A percentile compares a stretch with the other conserved stretches of the same genome.
phyloP scores from a whole-genome alignment of 2,329 filamentous ascomycete species.

The Colletotrichum horii region DNA sequence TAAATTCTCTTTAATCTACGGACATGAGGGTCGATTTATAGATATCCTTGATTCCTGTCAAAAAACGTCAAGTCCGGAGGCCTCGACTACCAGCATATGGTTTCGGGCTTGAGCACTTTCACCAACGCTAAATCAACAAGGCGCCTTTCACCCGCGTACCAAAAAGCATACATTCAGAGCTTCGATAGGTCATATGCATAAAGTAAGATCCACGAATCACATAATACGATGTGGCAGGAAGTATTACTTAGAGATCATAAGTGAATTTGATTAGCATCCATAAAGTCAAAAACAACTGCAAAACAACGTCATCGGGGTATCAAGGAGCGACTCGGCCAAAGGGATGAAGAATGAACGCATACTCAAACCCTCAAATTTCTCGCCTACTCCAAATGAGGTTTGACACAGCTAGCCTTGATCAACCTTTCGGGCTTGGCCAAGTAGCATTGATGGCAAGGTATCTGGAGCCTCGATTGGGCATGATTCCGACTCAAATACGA shows the following conservation, averaged over 20 bases:
- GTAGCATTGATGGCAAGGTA: not conserved
- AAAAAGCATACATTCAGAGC: not conserved
- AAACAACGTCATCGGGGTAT: not conserved
- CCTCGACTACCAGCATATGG: not conserved
- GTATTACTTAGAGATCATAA: not conserved
- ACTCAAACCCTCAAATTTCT: not conserved
- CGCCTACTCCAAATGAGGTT: not conserved
- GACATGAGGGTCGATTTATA: not conserved
- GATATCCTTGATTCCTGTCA: not conserved
- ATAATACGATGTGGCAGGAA: accelerated
- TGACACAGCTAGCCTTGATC: not conserved
- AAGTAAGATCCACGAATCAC: not conserved
- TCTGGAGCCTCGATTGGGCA: not conserved
- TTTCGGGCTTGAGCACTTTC: accelerated
- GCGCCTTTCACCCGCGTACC: not conserved
- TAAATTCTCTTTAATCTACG: not conserved
- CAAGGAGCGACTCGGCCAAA: not conserved
- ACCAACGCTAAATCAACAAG: accelerated
- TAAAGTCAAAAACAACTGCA: not conserved
- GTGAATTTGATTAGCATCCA: accelerated
- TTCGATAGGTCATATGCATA: accelerated
- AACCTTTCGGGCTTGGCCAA: not conserved
- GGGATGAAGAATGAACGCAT: not conserved
- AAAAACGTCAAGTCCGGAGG: not conserved
- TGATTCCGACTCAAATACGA: not conserved